Base-by-base conservation (phyloP, 208 protist species). In the Leishmania mexicana region DNA sequence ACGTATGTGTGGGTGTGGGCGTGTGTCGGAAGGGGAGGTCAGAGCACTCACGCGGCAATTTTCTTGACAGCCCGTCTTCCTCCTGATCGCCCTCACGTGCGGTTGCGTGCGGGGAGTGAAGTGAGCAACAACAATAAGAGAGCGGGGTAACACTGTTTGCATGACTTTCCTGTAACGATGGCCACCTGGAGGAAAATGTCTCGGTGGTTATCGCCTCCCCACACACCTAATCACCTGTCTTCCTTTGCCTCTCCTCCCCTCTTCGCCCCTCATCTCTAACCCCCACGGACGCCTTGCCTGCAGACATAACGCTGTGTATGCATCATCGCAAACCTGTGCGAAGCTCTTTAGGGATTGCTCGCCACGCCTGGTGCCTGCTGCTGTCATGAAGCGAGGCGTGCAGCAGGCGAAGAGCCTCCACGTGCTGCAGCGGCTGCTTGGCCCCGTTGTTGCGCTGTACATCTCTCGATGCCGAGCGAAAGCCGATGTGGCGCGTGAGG, bases 361-460 rank as follows among this genome's bases (percentile, higher is more conserved):
- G 21, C 11, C n/a, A 54, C 17, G 45, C 31, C n/a, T 31, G 19
- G 31, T 73, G n/a, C 28, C 40, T 6, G 19, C 64, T 7, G 54
- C 21, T 40, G 51, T 7, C 21, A 87, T 87, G 80, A 72, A 79
- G 24, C 6, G 42, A 40, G 78, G 79, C 31, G 78, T 81, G 7
- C 21, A 53, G 73, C 28, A 77, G 19, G 78, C 82, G 38, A 81
- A 76, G 67, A 83, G 83, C 57, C 51, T 87, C 10, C 62, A 80
- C 28, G 62, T 75, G 42, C 75, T 89, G 78, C 76, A 85, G 75
- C 73, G 60, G 31, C 58, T 89, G 35, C 65, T 89, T 6, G 78
- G 67, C 2, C 83, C 86, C 7, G 13, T 87, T 42, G 62, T 85
- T 40, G 51, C 78, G 4, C 74, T 81, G 42, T 76, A 58, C 47